Percentiles rank a stretch among this genome's conserved stretches.
phyloP scores from a whole-genome alignment of 768 basidiomycete species.

The Naganishia antarctica region DNA sequence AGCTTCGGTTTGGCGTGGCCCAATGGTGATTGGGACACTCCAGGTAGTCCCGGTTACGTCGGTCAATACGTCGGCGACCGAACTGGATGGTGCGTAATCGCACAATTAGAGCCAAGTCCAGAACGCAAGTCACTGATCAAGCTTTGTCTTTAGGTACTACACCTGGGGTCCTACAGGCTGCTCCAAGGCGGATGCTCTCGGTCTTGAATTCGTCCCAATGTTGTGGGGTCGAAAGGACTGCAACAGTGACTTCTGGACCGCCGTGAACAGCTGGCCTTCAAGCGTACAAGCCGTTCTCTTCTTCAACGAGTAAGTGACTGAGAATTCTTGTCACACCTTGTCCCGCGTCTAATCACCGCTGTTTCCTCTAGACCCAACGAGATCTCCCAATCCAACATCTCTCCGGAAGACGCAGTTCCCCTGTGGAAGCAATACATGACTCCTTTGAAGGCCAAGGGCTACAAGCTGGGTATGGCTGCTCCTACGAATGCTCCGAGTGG shows the following conservation, averaged over 20 bases:
- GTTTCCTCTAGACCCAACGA: conserved; percentile 61
- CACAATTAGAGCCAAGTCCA: too few relatives aligned
- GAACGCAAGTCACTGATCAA: not conserved
- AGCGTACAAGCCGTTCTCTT: conserved; percentile 54
- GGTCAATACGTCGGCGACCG: conserved; percentile 55
- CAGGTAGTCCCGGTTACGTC: conserved; percentile 50
- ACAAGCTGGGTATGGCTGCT: conserved; percentile 62
- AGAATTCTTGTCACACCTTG: not conserved
- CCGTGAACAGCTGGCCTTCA: conserved; percentile 56
- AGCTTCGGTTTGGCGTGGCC: conserved; percentile 70
- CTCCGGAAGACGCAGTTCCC: conserved; percentile 53
- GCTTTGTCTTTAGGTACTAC: conserved; percentile 19
- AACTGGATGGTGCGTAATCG: conserved; percentile 46
- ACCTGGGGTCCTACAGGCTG: conserved; percentile 61
- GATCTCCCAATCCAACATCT: conserved; percentile 60
- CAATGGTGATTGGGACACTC: conserved; percentile 53
- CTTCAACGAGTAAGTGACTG: conserved; percentile 65
- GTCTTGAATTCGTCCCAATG: conserved; percentile 62
- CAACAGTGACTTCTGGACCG: conserved; percentile 53
- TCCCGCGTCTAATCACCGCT: not conserved
- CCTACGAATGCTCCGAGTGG: conserved; percentile 62
- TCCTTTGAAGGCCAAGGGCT: conserved; percentile 59
- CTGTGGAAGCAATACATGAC: conserved; percentile 63
- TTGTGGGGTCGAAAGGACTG: conserved; percentile 63
- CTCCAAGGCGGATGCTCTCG: conserved; percentile 50